Conservation (phyloP, 371 early-diverging fungal species). For the Gilbertella persicaria region DNA sequence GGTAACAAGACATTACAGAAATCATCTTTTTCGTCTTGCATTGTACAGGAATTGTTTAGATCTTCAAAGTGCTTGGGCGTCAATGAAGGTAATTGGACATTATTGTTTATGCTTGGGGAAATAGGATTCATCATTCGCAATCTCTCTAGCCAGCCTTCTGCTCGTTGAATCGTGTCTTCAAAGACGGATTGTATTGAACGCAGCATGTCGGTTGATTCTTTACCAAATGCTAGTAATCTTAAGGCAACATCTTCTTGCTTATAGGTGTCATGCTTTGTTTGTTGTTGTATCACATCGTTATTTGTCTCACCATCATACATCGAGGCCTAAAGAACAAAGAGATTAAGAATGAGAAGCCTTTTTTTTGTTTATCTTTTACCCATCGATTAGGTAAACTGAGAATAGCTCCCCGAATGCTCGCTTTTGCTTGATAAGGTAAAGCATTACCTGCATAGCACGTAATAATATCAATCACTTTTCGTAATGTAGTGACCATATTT, state of each 20-base stretch:
- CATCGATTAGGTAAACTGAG: slow-evolving; percentile 81
- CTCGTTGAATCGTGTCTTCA: slow-evolving; percentile 72
- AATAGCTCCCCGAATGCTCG: slow-evolving; percentile 80
- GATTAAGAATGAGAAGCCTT: background rate
- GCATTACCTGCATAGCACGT: slow-evolving; percentile 82
- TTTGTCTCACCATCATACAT: slow-evolving; percentile 19
- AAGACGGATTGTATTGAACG: slow-evolving; percentile 74
- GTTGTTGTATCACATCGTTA: slow-evolving; percentile 8
- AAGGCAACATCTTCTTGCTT: slow-evolving; percentile 33
- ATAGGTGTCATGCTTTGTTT: slow-evolving; percentile 8
- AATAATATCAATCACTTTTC: slow-evolving; percentile 84
- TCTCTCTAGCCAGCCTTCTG: slow-evolving; percentile 74
- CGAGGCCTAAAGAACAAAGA: slow-evolving; percentile 20
- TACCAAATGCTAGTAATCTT: slow-evolving; percentile 63
- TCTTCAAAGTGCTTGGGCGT: background rate
- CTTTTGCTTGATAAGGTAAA: slow-evolving; percentile 80
- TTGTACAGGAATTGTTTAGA: no score
- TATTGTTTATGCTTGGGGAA: background rate
- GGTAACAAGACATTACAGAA: slow-evolving; percentile 25
- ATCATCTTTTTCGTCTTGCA: slow-evolving; percentile 3
- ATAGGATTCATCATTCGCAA: slow-evolving; percentile 34
- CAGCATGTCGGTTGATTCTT: slow-evolving; percentile 83
- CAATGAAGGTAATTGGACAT: background rate
- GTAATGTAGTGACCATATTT: slow-evolving; percentile 82
- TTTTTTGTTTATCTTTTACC: no score